Base-by-base conservation (phyloP, 768 basidiomycete species). In the Trametes sanguinea region DNA sequence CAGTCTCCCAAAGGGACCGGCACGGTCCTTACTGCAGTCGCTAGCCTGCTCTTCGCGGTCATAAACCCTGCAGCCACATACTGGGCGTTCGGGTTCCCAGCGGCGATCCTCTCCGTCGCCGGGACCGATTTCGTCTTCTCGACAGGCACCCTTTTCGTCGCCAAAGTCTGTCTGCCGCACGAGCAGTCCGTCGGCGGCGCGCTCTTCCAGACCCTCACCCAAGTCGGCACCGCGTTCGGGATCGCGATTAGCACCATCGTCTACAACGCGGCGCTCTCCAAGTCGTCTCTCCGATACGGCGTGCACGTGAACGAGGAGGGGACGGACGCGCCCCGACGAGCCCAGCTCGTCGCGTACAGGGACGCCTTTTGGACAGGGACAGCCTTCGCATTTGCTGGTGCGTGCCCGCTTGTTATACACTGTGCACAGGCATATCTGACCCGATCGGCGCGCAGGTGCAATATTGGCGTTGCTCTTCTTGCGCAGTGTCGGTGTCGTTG, bases 91-190 rank as follows among this genome's bases (percentile, higher is more conserved):
- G 35, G 35, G 35, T 11, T 6, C 35, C 35, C 35, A 6, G 35
- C 6, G 6, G 35, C 35, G 6, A 37, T 37, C 43, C 60, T 88
- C 50, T 74, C 82, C 22, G 90, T 92, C 14, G 80, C 89, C 50
- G 92, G 91, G n/a, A 88, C 85, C 1, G 92, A 93, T 68, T 90
- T 93, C 63, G 84, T 89, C 2, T 92, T 85, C 67, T 76, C 91
- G 0, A 75, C 85, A 0, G 92, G 91, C 3, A 88, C 88, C 4
- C 74, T 93, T 16, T 93, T 89, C 66, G 82, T 91, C 46, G 87
- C 90, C 2, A 87, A 86, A 67, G 78, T 88, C 8, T 80, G 84
- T 1, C 71, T 80, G 2, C 85, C 84, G 2, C 79, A 88, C 56
- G 91, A 93, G 66, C 91, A 93, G 72, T 87, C 85, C 72, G 77